Evolutionary conservation across 306 rosid genomes (phyloP).

Genomic region (Delonix regia): DNA sequence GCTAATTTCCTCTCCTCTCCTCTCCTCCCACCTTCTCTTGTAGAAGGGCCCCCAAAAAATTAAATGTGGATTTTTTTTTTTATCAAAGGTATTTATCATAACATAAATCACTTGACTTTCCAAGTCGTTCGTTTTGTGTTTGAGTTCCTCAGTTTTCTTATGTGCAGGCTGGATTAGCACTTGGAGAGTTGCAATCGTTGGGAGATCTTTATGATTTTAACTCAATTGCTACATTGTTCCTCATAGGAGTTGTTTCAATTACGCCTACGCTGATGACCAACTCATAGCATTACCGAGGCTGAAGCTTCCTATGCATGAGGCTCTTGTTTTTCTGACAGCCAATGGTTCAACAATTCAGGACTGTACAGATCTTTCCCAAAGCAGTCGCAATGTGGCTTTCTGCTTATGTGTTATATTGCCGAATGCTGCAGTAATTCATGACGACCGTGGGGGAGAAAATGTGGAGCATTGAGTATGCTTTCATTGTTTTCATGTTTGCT

Average conservation of each 20-base stretch:
- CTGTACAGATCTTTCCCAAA: slow-evolving; percentile 41
- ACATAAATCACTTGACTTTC: not conserved
- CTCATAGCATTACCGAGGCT: slow-evolving; percentile 44
- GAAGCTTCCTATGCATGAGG: slow-evolving; percentile 37
- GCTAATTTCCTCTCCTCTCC: not conserved
- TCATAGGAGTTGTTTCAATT: slow-evolving; percentile 80
- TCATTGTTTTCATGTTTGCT: not conserved
- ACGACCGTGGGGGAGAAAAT: slow-evolving; percentile 27
- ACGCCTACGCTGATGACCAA: slow-evolving; percentile 82
- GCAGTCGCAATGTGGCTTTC: slow-evolving; percentile 10
- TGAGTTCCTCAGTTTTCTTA: slow-evolving; percentile 5
- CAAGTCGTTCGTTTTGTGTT: not conserved
- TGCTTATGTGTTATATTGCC: slow-evolving; percentile 31
- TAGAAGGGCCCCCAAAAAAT: not conserved
- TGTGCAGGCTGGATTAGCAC: slow-evolving; percentile 91
- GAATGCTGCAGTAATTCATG: slow-evolving; percentile 39
- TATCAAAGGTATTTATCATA: not conserved
- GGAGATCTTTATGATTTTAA: slow-evolving; percentile 95
- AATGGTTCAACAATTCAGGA: slow-evolving; percentile 16
- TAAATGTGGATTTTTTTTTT: not conserved
- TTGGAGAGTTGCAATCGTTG: slow-evolving; percentile 80
- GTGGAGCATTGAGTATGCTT: not conserved
- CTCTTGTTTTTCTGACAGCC: slow-evolving; percentile 39
- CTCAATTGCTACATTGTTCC: slow-evolving; percentile 84
- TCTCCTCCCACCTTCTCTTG: not conserved